Conservation (phyloP, 2,329 filamentous ascomycete species). For the Exophiala viscosa region DNA sequence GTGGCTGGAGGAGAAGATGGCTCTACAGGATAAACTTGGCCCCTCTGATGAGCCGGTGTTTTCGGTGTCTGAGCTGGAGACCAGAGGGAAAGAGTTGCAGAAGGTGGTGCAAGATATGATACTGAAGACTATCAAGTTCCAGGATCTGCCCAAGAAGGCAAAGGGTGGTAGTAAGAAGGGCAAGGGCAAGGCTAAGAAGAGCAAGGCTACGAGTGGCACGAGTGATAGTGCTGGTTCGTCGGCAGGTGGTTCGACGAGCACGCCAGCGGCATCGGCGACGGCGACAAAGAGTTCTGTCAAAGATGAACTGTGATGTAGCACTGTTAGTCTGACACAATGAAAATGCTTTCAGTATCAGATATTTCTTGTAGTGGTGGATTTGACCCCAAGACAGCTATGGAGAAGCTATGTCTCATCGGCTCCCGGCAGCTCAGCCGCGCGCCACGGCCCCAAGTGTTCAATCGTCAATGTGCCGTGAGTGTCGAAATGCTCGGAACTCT, state of each 20-base stretch:
- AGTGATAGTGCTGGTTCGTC: slow-evolving; percentile 4
- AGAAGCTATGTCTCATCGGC: too few species aligned
- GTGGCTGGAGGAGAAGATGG: slow-evolving; percentile 73
- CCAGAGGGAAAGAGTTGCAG: slow-evolving; percentile 67
- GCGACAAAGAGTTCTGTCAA: slow-evolving; percentile 25
- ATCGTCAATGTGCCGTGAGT: too few species aligned
- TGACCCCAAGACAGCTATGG: too few species aligned
- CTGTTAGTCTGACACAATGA: slow-evolving; percentile 1
- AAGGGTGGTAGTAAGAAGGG: slow-evolving; percentile 30
- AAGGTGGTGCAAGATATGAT: slow-evolving; percentile 67
- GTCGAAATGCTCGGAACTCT: too few species aligned
- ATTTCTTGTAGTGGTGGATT: too few species aligned
- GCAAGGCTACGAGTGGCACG: slow-evolving; percentile 20
- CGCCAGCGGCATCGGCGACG: slow-evolving; percentile 9
- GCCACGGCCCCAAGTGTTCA: too few species aligned
- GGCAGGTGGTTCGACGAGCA: slow-evolving; percentile 1
- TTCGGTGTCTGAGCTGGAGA: slow-evolving; percentile 66
- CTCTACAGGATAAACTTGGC: slow-evolving; percentile 66
- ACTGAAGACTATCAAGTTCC: slow-evolving; percentile 64
- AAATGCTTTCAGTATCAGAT: too few species aligned
- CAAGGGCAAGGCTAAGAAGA: slow-evolving; percentile 32
- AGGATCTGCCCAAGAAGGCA: slow-evolving; percentile 31
- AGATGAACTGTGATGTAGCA: slow-evolving; percentile 33
- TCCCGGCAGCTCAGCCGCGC: too few species aligned
- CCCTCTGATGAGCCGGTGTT: slow-evolving; percentile 71